These are phyloP conservation scores for Wallacemonas sp. DNA, from an alignment of 208 protist species.

Conservation along the genomic window DNA sequence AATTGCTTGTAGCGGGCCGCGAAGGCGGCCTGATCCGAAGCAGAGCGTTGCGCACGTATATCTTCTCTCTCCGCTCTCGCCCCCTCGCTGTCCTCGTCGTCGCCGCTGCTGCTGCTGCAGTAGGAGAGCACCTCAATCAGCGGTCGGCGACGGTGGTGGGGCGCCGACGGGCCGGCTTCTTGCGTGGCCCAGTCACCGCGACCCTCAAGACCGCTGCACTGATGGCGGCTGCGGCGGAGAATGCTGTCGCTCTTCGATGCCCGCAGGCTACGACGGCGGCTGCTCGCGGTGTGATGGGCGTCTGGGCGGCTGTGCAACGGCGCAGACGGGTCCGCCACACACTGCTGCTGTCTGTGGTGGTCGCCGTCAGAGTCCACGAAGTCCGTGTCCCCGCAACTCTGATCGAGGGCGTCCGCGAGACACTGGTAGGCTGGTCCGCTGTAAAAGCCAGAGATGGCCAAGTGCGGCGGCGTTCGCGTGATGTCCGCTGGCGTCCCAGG, in stretches of 20 bases:
- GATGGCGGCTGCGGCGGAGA: neutral
- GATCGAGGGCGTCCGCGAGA: neutral
- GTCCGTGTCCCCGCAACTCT: neutral
- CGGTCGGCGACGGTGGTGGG: neutral
- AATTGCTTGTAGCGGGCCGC: constrained; percentile 2
- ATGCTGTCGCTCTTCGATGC: neutral
- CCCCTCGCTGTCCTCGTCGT: neutral
- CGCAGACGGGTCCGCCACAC: neutral
- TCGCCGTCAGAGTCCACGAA: no score
- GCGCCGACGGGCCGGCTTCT: no score
- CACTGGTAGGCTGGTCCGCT: constrained; percentile 5
- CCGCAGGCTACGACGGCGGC: no score
- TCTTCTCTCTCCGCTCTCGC: neutral
- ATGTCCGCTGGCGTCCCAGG: neutral
- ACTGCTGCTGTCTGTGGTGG: neutral
- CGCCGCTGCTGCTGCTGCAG: constrained; percentile 1
- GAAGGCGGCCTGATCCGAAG: neutral
- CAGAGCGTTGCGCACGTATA: neutral
- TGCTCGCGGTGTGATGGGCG: no score
- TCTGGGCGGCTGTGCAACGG: no score
- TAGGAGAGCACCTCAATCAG: constrained; percentile 5
- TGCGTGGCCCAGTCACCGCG: no score
- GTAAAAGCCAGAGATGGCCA: constrained; percentile 6
- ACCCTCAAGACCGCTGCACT: no score
- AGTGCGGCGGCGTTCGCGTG: neutral